Base-by-base conservation (phyloP, 2,329 filamentous ascomycete species). In the Colletotrichum horii region DNA sequence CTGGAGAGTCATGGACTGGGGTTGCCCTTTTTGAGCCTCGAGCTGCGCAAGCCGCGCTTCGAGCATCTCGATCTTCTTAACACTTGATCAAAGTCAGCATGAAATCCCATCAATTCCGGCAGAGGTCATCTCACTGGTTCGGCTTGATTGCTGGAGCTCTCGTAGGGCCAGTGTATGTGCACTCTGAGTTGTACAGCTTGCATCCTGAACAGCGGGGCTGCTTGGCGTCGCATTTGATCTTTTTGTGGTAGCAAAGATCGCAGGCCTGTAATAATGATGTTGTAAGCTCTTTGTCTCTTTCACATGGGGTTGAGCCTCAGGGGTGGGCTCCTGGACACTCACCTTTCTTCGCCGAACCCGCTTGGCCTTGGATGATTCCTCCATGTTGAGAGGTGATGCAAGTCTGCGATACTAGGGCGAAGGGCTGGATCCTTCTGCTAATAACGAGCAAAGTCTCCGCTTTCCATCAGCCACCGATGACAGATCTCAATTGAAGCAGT, bases 181-280 rank as follows among this genome's bases (percentile, higher is more conserved):
- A 77, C 22, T 75, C 72, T 1, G 75, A 62, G 19, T 69, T 66
- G 48, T 77, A 76, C 9, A 77, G 11, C 24, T 69, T 68, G 58
- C 75, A 77, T 22, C 72, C 66, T 14, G 75, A 77, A 62, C 75
- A 77, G 1, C 60, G 67, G 1, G 72, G 75, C 64, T 72, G 62
- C 4, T 52, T 48, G 6, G 52, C 48, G 22, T 77, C 75, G 64
- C 75, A 77, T 36, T 74, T 74, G 43, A 76, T 76, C 43, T 77
- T 77, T 26, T 76, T 77, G 16, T 60, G 62, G 19, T 75, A 76
- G 15, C 72, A 77, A 19, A 69, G 36, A 3, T 75, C 75, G 24
- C 75, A 77, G 0, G 75, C 75, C 75, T 77, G 11, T 14, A 36
- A 19, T 11, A n/a, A 11, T 14, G 24, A 58, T 36, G 9, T 22